These are phyloP conservation scores for Suillus plorans DNA, from an alignment of 768 basidiomycete genomes.

Conservation along the genomic window DNA sequence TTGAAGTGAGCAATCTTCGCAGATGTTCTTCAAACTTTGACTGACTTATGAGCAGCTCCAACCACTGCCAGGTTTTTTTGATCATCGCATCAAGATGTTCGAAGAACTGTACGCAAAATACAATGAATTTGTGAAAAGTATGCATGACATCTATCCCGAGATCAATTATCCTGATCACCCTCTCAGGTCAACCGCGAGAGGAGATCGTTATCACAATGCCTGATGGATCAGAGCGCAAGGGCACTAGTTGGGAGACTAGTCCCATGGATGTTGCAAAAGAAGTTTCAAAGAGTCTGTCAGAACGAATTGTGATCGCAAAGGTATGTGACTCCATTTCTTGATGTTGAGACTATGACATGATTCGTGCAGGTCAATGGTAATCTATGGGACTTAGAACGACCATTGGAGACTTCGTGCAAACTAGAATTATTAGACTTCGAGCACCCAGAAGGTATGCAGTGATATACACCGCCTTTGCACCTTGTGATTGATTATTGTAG, in stretches of 20 bases:
- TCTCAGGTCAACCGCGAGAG: slow-evolving; percentile 69
- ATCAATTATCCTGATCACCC: slow-evolving; percentile 4
- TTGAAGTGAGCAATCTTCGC: slow-evolving; percentile 51
- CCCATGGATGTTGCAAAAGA: slow-evolving; percentile 90
- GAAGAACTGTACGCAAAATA: slow-evolving; percentile 84
- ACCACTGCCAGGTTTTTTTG: slow-evolving; percentile 85
- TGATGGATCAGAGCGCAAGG: slow-evolving; percentile 83
- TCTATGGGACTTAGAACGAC: slow-evolving; percentile 94
- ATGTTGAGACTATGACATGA: slow-evolving; percentile 6
- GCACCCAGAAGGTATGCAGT: slow-evolving; percentile 68
- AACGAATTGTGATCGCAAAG: slow-evolving; percentile 91
- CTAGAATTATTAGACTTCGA: slow-evolving; percentile 92
- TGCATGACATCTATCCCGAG: slow-evolving; percentile 2
- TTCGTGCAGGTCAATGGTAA: slow-evolving; percentile 67
- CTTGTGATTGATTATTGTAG: slow-evolving; percentile 34
- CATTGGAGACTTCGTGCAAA: slow-evolving; percentile 81
- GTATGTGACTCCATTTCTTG: slow-evolving; percentile 37
- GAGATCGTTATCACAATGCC: slow-evolving; percentile 83
- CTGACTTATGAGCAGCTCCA: slow-evolving; percentile 51
- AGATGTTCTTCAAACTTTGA: background rate
- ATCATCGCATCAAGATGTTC: slow-evolving; percentile 87
- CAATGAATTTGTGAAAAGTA: slow-evolving; percentile 78
- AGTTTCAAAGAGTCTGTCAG: slow-evolving; percentile 83
- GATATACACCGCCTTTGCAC: background rate
- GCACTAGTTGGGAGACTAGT: slow-evolving; percentile 90